A percentile compares a stretch with the other conserved stretches of the same genome.
Evolutionary conservation across 345 rosid species (phyloP).

Genomic region (Atalantia buxifolia): DNA sequence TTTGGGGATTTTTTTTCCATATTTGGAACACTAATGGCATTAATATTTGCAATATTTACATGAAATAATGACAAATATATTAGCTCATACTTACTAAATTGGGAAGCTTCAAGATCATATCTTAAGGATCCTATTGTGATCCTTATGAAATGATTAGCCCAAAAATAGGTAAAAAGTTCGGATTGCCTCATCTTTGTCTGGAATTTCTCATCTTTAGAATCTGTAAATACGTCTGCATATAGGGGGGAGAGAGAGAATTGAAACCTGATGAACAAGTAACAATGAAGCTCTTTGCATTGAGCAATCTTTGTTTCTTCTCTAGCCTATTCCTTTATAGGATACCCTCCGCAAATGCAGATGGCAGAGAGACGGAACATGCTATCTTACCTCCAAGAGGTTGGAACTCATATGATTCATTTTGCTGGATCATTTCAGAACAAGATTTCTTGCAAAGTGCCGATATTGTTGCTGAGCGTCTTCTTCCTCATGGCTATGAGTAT

Average conservation of each 20-base stretch:
- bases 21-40: too few species aligned
- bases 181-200: neutral
- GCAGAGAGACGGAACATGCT: conserved; percentile 33
- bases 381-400: conserved; percentile 87
- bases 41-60: too few species aligned
- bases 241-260: neutral
- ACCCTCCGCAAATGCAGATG: conserved; percentile 1
- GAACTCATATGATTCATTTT: conserved; percentile 88
- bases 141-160: neutral
- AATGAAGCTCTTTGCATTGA: neutral
- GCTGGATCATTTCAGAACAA: conserved; percentile 75
- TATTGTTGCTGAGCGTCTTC: conserved; percentile 52
- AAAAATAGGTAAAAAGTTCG: neutral
- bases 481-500: conserved; percentile 71
- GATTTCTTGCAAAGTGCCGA: conserved; percentile 73
- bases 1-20: too few species aligned
- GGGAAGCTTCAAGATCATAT: too few species aligned
- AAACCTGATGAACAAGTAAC: too few species aligned
- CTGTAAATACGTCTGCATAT: neutral
- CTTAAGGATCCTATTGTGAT: too few species aligned
- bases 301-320: neutral
- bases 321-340: conserved; percentile 19
- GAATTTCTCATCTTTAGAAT: neutral
- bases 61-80: too few species aligned
- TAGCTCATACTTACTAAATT: too few species aligned